Percentiles rank a stretch among this genome's conserved stretches.
Conservation (phyloP, 768 basidiomycete genomes). For the Strobilomyces dryophilus region DNA sequence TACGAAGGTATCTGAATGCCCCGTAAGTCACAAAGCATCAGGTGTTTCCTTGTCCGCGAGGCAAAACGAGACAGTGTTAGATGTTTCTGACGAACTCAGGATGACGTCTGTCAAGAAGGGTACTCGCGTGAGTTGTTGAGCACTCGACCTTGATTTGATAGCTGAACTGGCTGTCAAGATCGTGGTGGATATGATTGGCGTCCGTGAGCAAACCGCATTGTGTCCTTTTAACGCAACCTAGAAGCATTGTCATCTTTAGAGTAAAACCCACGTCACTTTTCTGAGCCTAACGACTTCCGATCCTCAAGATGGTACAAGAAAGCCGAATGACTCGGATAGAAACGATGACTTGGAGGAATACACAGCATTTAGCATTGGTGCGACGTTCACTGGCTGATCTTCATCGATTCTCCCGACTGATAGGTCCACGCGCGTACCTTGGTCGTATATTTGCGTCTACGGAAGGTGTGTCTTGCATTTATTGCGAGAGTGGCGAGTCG, state of each 20-base stretch:
- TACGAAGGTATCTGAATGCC: constrained; percentile 34
- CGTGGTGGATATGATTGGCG: constrained; percentile 29
- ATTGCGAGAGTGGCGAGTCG: constrained; percentile 50
- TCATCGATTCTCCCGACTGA: background rate
- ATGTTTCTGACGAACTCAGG: constrained; percentile 17
- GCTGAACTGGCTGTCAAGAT: constrained; percentile 10
- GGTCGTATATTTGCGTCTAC: constrained; percentile 53
- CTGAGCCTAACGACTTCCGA: constrained; percentile 34
- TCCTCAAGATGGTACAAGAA: constrained; percentile 38
- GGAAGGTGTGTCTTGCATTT: constrained; percentile 52
- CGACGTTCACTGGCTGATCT: background rate
- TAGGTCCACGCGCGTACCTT: constrained; percentile 49
- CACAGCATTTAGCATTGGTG: constrained; percentile 25
- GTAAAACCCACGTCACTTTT: constrained; percentile 34
- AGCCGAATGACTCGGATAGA: background rate
- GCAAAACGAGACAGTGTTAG: constrained; percentile 25
- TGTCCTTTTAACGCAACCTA: background rate
- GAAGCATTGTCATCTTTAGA: constrained; percentile 19
- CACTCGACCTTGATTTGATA: background rate
- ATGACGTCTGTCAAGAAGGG: constrained; percentile 24
- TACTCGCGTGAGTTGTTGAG: constrained; percentile 7
- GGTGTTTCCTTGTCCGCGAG: constrained; percentile 28
- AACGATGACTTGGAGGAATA: constrained; percentile 17
- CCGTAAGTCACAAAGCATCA: constrained; percentile 25
- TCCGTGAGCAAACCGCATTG: constrained; percentile 17